A percentile compares a stretch with the other conserved stretches of the same genome.
Evolutionary conservation across 2,329 filamentous ascomycete genomes (phyloP).

Genomic region (Ustulina deusta): DNA sequence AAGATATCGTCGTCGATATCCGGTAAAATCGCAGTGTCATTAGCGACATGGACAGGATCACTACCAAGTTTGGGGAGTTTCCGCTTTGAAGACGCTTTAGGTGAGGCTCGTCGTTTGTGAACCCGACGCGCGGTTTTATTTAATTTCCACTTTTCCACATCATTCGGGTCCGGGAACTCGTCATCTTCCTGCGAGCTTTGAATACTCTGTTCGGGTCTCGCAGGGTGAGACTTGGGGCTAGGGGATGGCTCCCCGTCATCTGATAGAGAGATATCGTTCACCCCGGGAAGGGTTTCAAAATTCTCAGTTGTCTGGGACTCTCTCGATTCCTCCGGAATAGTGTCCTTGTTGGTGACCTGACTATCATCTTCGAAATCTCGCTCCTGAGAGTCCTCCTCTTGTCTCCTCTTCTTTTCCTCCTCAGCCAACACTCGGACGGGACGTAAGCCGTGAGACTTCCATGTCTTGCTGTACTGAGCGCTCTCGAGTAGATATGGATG

Average conservation of each 20-base stretch:
- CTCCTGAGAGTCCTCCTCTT: conserved; percentile 61
- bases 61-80: conserved; percentile 42
- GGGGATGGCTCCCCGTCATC: conserved; percentile 36
- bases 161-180: conserved; percentile 49
- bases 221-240: conserved; percentile 26
- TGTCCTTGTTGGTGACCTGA: conserved; percentile 54
- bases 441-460: conserved; percentile 67
- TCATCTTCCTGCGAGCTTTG: conserved; percentile 49
- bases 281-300: conserved; percentile 36
- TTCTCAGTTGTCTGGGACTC: conserved; percentile 52
- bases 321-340: conserved; percentile 49
- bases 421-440: conserved; percentile 60
- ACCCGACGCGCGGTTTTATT: conserved; percentile 27
- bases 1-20: conserved; percentile 49
- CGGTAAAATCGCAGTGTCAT: conserved; percentile 35
- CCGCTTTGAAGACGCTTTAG: conserved; percentile 45
- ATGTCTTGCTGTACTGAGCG: conserved; percentile 64
- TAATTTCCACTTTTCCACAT: conserved; percentile 48
- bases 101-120: conserved; percentile 47
- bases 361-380: conserved; percentile 65
- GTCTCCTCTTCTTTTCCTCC: conserved; percentile 48
- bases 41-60: conserved; percentile 28
- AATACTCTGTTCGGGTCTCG: conserved; percentile 22
- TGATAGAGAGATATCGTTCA: conserved; percentile 41
- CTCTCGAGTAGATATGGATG: conserved; percentile 70